Conservation (phyloP, 2,329 filamentous ascomycete species). For the Rutstroemia sydowiana region DNA sequence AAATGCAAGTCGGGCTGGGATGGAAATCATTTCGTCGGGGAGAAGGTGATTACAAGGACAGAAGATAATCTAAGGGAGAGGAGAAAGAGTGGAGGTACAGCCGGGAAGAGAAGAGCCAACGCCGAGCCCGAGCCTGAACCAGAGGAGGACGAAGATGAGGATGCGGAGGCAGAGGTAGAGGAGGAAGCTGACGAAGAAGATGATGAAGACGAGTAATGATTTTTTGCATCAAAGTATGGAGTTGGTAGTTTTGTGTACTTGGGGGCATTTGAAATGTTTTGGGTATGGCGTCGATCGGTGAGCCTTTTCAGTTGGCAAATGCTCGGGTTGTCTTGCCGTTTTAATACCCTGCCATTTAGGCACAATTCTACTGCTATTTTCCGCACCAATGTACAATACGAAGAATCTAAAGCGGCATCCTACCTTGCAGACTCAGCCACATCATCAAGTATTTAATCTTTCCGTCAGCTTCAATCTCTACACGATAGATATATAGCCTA, state of each 20-base stretch:
- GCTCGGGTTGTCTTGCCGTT: too few relatives aligned
- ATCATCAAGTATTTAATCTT: not conserved
- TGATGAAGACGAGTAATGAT: not conserved
- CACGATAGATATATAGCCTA: not conserved
- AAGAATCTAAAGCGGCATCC: not conserved
- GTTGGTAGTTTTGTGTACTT: not conserved
- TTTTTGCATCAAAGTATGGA: not conserved
- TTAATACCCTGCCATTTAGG: too few relatives aligned
- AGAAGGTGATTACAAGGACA: slow-evolving; percentile 28
- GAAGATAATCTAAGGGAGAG: slow-evolving; percentile 28
- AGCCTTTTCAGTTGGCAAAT: too few relatives aligned
- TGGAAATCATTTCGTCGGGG: slow-evolving; percentile 28
- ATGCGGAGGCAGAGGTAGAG: not conserved
- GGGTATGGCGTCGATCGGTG: not conserved
- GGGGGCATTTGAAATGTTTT: not conserved
- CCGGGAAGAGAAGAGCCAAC: slow-evolving; percentile 7
- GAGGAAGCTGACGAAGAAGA: not conserved
- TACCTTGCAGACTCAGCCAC: not conserved
- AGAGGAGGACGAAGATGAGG: slow-evolving; percentile 11
- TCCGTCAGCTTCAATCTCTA: not conserved
- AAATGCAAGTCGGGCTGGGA: slow-evolving; percentile 47
- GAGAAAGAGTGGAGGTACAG: slow-evolving; percentile 23
- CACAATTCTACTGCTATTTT: too few relatives aligned
- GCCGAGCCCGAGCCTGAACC: slow-evolving; percentile 16
- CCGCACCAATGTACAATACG: too few relatives aligned